phyloP scores from a whole-genome alignment of 768 basidiomycete genomes.

The Asterophora lycoperdoides region DNA sequence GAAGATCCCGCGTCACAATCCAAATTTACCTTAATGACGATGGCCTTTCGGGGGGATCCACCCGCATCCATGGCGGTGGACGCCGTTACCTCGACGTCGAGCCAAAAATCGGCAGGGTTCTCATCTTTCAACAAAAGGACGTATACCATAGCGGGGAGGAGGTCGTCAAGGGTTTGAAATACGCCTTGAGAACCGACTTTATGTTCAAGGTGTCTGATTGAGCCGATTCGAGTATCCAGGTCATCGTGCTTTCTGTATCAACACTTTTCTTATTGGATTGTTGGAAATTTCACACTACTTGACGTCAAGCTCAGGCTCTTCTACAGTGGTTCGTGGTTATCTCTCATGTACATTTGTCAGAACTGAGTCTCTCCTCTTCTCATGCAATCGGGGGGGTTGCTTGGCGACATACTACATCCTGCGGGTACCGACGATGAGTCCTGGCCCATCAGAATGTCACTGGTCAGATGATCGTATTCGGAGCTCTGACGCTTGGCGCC shows the following conservation, averaged over 20 bases:
- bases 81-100: constrained; percentile 35
- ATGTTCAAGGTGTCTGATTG: constrained; percentile 25
- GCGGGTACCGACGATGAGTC: too few species aligned
- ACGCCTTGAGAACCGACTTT: constrained; percentile 38
- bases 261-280: too few species aligned
- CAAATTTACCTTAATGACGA: constrained; percentile 43
- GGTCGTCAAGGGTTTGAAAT: constrained; percentile 36
- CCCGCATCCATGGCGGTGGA: constrained; percentile 29
- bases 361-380: too few species aligned
- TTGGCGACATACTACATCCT: too few species aligned
- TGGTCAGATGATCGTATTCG: too few species aligned
- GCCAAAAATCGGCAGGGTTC: constrained; percentile 37
- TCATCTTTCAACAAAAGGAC: constrained; percentile 42
- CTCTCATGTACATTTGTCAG: too few species aligned
- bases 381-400: too few species aligned
- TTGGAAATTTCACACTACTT: too few species aligned
- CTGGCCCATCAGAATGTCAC: too few species aligned
- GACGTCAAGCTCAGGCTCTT: too few species aligned
- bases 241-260: background rate
- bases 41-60: constrained; percentile 36
- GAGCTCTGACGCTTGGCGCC: too few species aligned
- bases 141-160: constrained; percentile 41
- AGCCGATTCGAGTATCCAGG: background rate
- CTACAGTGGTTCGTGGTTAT: too few species aligned
- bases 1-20: constrained; percentile 37